Evolutionary conservation across 1,139 yeast species (phyloP).

Genomic region (Kodamaea fungicola): DNA sequence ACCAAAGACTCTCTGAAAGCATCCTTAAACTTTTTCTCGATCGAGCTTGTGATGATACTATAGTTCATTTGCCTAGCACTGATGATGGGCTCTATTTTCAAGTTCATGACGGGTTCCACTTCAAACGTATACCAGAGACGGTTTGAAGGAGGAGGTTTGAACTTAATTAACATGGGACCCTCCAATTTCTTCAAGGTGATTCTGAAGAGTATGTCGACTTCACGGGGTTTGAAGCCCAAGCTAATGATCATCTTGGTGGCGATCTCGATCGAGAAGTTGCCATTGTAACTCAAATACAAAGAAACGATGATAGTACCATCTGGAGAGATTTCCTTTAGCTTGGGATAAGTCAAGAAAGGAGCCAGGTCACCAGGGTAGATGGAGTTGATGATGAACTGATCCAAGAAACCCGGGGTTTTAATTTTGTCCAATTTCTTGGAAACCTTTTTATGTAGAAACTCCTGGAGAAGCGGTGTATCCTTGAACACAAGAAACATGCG

Average conservation of each 20-base stretch:
- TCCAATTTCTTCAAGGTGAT: slow-evolving; percentile 64
- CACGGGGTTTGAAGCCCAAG: slow-evolving; percentile 76
- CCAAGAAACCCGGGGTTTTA: slow-evolving; percentile 82
- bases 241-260: slow-evolving; percentile 76
- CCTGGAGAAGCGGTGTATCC: slow-evolving; percentile 62
- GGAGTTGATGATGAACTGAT: slow-evolving; percentile 70
- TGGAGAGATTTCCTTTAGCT: slow-evolving; percentile 65
- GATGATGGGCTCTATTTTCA: slow-evolving; percentile 83
- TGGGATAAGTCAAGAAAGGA: slow-evolving; percentile 76
- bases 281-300: slow-evolving; percentile 63
- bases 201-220: slow-evolving; percentile 72
- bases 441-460: slow-evolving; percentile 54
- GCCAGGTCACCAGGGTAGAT: slow-evolving; percentile 78
- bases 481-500: slow-evolving; percentile 75
- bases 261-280: slow-evolving; percentile 69
- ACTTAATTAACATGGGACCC: slow-evolving; percentile 66
- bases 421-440: slow-evolving; percentile 73
- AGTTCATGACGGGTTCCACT: slow-evolving; percentile 67
- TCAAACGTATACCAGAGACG: slow-evolving; percentile 90
- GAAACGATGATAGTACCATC: slow-evolving; percentile 75
- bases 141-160: slow-evolving; percentile 89
- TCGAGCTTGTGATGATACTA: slow-evolving; percentile 72
- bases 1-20: slow-evolving; percentile 79
- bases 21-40: slow-evolving; percentile 75
- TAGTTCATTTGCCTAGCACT: slow-evolving; percentile 80